These are phyloP conservation scores for Thuidium tamariscinum DNA, from an alignment of 225 moss, liverwort and hornwort genomes.

Conservation along the genomic window DNA sequence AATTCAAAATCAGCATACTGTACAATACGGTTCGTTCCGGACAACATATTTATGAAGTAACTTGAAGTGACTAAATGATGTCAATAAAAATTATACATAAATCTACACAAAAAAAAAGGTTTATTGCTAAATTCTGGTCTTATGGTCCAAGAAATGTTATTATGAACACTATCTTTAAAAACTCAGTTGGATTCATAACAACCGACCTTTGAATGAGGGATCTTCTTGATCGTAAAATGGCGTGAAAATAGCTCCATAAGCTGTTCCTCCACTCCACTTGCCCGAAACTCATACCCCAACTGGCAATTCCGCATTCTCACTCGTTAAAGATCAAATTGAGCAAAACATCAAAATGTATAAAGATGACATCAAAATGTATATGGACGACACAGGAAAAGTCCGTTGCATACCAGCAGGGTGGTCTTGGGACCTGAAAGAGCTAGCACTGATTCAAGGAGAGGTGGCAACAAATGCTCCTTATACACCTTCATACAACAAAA, in stretches of 20 bases:
- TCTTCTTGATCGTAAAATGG: conserved; percentile 69
- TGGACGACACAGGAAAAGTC: background rate
- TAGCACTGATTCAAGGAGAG: conserved; percentile 62
- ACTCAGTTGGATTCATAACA: background rate
- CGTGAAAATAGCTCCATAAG: conserved; percentile 52
- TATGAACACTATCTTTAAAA: background rate
- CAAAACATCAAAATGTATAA: background rate
- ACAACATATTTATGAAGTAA: background rate
- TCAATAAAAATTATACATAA: background rate
- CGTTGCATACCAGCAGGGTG: conserved; percentile 55
- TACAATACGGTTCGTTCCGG: background rate
- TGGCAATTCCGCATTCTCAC: conserved; percentile 12
- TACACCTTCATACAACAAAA: conserved; percentile 55
- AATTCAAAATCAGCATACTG: background rate
- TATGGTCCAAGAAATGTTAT: background rate
- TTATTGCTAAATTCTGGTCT: background rate
- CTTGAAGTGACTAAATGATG: background rate
- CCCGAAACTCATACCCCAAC: conserved; percentile 92
- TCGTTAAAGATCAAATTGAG: background rate
- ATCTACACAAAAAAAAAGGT: background rate
- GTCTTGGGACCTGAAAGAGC: conserved; percentile 78
- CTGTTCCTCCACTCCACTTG: conserved; percentile 67
- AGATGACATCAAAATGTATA: background rate
- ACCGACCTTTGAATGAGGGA: conserved; percentile 71
- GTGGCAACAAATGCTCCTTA: conserved; percentile 71